Base-by-base conservation (phyloP, 495 filamentous ascomycete genomes). In the Aspergillus wentii region DNA sequence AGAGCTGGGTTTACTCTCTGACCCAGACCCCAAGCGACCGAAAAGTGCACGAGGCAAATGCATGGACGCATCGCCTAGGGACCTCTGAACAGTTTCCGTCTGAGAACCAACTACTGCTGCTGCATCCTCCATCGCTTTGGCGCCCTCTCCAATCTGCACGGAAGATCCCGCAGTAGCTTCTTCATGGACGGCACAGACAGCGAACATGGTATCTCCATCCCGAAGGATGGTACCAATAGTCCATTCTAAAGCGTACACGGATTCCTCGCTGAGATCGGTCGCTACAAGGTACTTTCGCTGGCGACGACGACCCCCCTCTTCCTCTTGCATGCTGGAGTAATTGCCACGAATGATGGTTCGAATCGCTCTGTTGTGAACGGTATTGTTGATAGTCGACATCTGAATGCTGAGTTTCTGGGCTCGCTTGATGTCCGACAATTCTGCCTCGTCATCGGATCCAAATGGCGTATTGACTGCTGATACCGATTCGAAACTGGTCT, bases 181-280 rank as follows among this genome's bases (percentile, higher is more conserved):
- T 56, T 95, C 90, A 49, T 94, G 85, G 30, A 91, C 78, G 41
- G 87, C 90, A 62, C 88, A 95, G 35, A 98, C 85, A 15, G 88
- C 87, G 37, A 94, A 76, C 25, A 98, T 72, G 1, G 91, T 97
- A 59, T 98, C 92, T 11, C 92, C 92, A 54, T 95, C 88, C 30
- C 92, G 76, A 6, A 98, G 74, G n/a, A 97, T 84, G 3, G 88
- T 94, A 27, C 92, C 92, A 35, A 98, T 90, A 0, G 89, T 94
- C 90, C 91, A 98, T 56, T 97, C 92, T 18, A 97, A 66, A 8
- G 92, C 92, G 58, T 95, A 88, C 8, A 87, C 84, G 3, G 90
- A 90, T 65, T 98, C 92, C 28, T 89, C 85, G 48, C 86, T 94
- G 21, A 96, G 62, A 59, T 97, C 92, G 1, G 88, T 95, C 7